Conservation (phyloP, 768 basidiomycete species). For the Austroboletus eburneus region DNA sequence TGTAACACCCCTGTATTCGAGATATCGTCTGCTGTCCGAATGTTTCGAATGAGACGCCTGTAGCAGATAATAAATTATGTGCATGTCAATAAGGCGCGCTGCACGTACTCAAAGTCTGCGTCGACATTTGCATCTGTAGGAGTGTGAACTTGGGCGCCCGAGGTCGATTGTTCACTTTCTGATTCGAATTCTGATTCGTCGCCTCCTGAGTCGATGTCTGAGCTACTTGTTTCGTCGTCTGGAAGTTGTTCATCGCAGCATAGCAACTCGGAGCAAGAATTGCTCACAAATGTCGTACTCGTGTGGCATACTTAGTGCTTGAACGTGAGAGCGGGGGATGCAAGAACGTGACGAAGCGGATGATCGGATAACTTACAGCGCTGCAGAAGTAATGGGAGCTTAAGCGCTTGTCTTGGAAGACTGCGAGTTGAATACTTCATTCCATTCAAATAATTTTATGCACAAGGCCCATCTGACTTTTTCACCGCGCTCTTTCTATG, state of each 20-base stretch:
- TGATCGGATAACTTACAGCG: no score
- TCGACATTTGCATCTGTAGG: slow-evolving; percentile 13
- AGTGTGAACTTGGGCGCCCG: not conserved
- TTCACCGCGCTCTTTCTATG: not conserved
- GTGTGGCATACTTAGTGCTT: slow-evolving; percentile 11
- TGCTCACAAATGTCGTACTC: slow-evolving; percentile 18
- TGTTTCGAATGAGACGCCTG: slow-evolving; percentile 67
- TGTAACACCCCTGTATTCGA: slow-evolving; percentile 38
- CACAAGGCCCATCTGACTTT: no score
- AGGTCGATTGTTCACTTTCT: slow-evolving; percentile 3
- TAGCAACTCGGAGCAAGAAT: slow-evolving; percentile 54
- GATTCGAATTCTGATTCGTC: slow-evolving; percentile 13
- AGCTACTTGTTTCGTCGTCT: slow-evolving; percentile 10
- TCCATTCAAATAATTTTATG: no score
- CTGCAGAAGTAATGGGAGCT: no score
- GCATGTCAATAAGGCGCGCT: no score
- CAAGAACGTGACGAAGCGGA: no score
- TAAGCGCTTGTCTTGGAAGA: no score
- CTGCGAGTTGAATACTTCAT: no score
- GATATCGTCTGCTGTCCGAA: slow-evolving; percentile 45
- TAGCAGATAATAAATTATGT: not conserved
- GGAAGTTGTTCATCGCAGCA: slow-evolving; percentile 31
- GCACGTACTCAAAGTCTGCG: slow-evolving; percentile 21
- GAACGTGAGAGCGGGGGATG: not conserved
- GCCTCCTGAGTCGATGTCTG: not conserved